Base-by-base conservation (phyloP, 805 yeast species). In the Maudiozyma bulderi region DNA sequence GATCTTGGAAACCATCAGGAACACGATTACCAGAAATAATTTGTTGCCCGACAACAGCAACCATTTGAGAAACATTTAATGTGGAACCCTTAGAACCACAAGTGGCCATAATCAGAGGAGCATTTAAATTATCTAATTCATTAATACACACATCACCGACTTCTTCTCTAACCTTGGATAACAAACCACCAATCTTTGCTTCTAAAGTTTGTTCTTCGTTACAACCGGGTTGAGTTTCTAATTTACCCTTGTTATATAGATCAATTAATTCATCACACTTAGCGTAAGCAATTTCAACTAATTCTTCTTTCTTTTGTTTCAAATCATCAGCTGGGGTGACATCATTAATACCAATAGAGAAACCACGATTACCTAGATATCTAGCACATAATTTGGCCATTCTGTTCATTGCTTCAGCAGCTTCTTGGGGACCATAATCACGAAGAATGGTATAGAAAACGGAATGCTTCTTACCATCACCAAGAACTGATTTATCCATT, bases 71-170 rank as follows among this genome's bases (percentile, higher is more conserved):
- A 32, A 93, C 99, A 68, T 93, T 93, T 54, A 95, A 77, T 0
- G 96, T 89, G 39, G 98, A 93, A 69, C 99, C 99, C 68, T 93
- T 93, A 40, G 98, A 91, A 58, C 99, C 99, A 77, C 98, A 93
- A 1, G 96, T 87, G 10, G 99, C 97, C 99, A 93, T 93, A 64
- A 93, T 91, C 61, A 93, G 77, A 40, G 99, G 99, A 28, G 99
- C 96, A 65, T 93, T 93, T 46, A 88, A 78, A 47, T 84, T 79
- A 56, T 86, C 96, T 51, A 93, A 73, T 68, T 93, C 98, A 48
- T 76, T 79, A 62, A 95, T 91, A 75, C 99, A 95, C 52, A 89
- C 95, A 57, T 91, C 98, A 67, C 99, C 99, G 14, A 91, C 98
- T 68, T 93, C 96, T 73, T 91, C 99, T 78, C 99, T 84, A 50